Base-by-base conservation (phyloP, 2,329 filamentous ascomycete genomes). In the Cladobotryum protrusum region DNA sequence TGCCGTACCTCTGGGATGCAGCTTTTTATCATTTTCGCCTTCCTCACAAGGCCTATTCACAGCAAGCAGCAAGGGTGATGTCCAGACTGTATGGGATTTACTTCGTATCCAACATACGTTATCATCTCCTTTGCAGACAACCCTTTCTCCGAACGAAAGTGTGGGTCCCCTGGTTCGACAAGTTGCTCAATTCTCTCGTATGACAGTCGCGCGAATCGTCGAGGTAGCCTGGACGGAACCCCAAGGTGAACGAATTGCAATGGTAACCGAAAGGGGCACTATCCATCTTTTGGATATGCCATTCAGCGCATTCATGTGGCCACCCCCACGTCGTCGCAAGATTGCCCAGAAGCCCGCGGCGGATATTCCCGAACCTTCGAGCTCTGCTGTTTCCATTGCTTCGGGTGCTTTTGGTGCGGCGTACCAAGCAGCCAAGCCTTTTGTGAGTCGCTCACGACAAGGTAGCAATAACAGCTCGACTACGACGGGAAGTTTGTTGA, bases 211-310 rank as follows among this genome's bases (percentile, higher is more conserved):
- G 3, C 87, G 88, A 48, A 89, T 97, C 49, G 81, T 96, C 18
- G 92, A 96, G 61, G 87, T 96, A 39, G 82, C 84, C 3, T 99
- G 93, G 93, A 86, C 86, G 2, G 79, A 81, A 48, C 88, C 88
- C 3, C 84, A 85, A 49, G 89, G 88, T 18, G 88, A 95, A 63
- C 85, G 87, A 52, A 72, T 95, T 36, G 92, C 91, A 2, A 84
- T 99, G 70, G 83, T 96, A 20, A 97, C 93, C 1, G 89, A 95
- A 61, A 87, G 91, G 58, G 90, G 92, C n/a, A 99, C 93, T 8
- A 84, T 96, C 11, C 93, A 99, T 68, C 80, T 97, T 40, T 85
- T 96, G 56, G 88, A 96, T 57, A 81, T 97, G 67, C 89, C 90
- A 8, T 77, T 82, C 42, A 87, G 82, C 55, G 88, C 89, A 4